phyloP scores from a whole-genome alignment of 2,329 filamentous ascomycete genomes.

The Phyllosticta capitalensis region DNA sequence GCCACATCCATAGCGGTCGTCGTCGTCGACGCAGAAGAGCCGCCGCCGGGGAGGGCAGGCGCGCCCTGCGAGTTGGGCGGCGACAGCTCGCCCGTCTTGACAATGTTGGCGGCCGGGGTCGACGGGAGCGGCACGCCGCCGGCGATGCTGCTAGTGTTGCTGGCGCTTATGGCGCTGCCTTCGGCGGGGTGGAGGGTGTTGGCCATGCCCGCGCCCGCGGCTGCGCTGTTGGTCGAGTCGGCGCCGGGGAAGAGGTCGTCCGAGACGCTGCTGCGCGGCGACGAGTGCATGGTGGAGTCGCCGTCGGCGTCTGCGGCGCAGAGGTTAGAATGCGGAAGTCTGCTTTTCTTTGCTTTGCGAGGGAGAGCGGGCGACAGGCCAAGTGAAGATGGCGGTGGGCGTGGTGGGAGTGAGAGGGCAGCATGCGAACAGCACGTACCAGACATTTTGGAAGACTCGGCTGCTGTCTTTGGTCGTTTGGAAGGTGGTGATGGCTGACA shows the following conservation, averaged over 20 bases:
- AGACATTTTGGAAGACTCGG: conserved; percentile 5
- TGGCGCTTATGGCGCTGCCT: conserved; percentile 8
- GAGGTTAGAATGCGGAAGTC: background rate
- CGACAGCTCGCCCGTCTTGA: conserved; percentile 38
- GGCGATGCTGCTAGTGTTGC: conserved; percentile 19
- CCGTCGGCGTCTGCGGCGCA: conserved; percentile 37
- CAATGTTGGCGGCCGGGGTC: conserved; percentile 14
- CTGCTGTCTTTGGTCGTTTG: conserved; percentile 2
- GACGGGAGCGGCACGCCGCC: conserved; percentile 31
- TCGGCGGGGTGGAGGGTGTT: background rate
- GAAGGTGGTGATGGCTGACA: conserved; percentile 2
- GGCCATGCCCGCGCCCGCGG: too few species aligned
- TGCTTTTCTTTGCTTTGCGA: background rate
- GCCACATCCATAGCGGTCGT: background rate
- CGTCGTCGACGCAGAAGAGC: background rate
- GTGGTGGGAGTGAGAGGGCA: background rate
- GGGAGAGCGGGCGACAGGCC: too few species aligned
- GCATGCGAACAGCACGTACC: background rate
- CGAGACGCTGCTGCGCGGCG: conserved; percentile 28
- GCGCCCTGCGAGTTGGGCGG: conserved; percentile 44
- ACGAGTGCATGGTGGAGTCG: conserved; percentile 48
- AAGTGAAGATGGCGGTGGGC: background rate
- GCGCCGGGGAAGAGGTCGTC: conserved; percentile 33
- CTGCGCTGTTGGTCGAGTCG: background rate
- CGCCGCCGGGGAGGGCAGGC: conserved; percentile 10